phyloP scores from a whole-genome alignment of 1,139 yeast genomes.

The Sugiyamaella neomexicana region DNA sequence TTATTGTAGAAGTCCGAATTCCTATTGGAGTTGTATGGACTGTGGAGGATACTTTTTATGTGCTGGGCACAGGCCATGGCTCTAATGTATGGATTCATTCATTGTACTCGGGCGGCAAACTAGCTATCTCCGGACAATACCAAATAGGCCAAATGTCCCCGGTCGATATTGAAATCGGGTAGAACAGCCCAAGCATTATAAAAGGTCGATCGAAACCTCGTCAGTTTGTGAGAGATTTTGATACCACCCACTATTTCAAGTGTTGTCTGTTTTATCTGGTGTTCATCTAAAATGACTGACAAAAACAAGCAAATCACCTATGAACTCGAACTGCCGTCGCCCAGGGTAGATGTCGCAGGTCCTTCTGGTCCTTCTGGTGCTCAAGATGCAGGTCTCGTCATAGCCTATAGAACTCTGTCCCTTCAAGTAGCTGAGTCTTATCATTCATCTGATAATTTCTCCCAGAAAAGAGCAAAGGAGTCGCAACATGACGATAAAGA shows the following conservation, averaged over 20 bases:
- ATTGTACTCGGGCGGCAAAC: no score
- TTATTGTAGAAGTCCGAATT: no score
- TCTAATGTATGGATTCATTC: no score
- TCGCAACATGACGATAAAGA: constrained; percentile 16
- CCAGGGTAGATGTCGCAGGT: not conserved
- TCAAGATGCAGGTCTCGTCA: constrained; percentile 16
- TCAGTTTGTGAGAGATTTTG: no score
- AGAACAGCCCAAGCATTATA: not conserved
- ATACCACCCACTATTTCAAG: no score
- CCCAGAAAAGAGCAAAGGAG: not conserved
- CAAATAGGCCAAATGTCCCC: no score
- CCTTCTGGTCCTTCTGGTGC: not conserved
- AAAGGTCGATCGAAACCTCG: not conserved
- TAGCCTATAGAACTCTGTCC: constrained; percentile 35
- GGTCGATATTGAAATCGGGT: no score
- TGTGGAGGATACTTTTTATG: no score
- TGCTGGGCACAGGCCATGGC: no score
- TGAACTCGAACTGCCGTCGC: not conserved
- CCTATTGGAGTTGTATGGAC: no score
- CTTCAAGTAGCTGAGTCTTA: constrained; percentile 24
- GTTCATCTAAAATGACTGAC: not conserved
- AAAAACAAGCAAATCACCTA: constrained; percentile 1
- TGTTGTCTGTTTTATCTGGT: no score
- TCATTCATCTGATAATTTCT: constrained; percentile 9
- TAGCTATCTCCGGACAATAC: no score